phyloP scores from a whole-genome alignment of 306 rosid species.

The Cucurbita moschata region DNA sequence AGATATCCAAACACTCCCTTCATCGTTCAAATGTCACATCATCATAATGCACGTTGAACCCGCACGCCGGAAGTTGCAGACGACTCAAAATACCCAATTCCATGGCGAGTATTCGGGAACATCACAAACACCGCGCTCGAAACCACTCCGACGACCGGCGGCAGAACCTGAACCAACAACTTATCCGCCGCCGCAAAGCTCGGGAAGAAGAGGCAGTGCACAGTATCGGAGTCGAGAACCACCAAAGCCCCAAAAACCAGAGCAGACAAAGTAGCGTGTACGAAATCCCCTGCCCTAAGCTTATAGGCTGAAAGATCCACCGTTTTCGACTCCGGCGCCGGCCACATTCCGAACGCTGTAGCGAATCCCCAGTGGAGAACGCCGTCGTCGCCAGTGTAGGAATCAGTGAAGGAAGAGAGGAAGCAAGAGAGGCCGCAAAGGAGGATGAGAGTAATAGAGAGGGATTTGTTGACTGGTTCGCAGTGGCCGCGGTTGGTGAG shows the following conservation, averaged over 20 bases:
- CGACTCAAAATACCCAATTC: slow-evolving; percentile 47
- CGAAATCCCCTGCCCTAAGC: slow-evolving; percentile 51
- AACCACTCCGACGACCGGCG: slow-evolving; percentile 44
- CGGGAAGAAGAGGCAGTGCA: slow-evolving; percentile 48
- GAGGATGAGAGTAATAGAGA: slow-evolving; percentile 21
- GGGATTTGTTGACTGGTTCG: slow-evolving; percentile 30
- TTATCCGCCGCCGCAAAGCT: slow-evolving; percentile 21
- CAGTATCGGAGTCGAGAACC: slow-evolving; percentile 36
- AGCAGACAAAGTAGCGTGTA: slow-evolving; percentile 36
- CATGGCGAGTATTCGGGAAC: slow-evolving; percentile 62
- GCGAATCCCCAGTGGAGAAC: slow-evolving; percentile 36
- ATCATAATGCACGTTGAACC: not conserved
- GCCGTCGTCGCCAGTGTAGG: slow-evolving; percentile 49
- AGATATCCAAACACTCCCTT: no score
- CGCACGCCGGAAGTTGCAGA: slow-evolving; percentile 7
- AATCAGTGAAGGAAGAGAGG: slow-evolving; percentile 69
- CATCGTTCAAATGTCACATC: no score
- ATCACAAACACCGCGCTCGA: slow-evolving; percentile 33
- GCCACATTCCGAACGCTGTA: slow-evolving; percentile 53
- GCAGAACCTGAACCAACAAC: slow-evolving; percentile 37
- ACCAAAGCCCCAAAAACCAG: slow-evolving; percentile 45
- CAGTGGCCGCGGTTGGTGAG: slow-evolving; percentile 59
- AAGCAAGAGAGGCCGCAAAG: slow-evolving; percentile 42
- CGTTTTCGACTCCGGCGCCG: slow-evolving; percentile 23
- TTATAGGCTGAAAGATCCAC: slow-evolving; percentile 28